Evolutionary conservation across 371 early-diverging fungal genomes (phyloP).

Genomic region (Mucor racemosus): DNA sequence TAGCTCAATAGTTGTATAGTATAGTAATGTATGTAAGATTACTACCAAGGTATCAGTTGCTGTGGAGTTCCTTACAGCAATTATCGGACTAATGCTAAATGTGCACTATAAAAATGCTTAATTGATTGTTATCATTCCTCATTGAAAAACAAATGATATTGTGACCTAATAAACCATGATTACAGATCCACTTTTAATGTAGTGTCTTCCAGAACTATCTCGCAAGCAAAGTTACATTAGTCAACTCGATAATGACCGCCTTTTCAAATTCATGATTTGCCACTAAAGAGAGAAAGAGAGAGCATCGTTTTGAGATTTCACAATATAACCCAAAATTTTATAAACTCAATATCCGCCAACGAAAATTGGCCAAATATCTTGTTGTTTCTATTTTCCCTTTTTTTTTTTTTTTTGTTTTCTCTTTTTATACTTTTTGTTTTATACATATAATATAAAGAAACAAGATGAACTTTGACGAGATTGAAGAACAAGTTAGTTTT

Average conservation of each 20-base stretch:
- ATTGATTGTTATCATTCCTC: slow-evolving; percentile 5
- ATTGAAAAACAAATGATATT: background rate
- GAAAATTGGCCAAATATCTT: slow-evolving; percentile 5
- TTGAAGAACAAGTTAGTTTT: slow-evolving; percentile 72
- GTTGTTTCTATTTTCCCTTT: background rate
- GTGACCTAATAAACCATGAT: background rate
- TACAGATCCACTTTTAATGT: background rate
- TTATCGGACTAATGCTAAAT: too few relatives aligned
- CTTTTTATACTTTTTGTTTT: background rate
- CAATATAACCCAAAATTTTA: background rate
- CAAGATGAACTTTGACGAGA: slow-evolving; percentile 85
- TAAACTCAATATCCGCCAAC: slow-evolving; percentile 7
- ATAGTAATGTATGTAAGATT: too few relatives aligned
- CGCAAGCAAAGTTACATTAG: too few relatives aligned
- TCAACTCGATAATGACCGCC: too few relatives aligned
- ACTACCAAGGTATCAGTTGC: too few relatives aligned
- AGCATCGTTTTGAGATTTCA: too few relatives aligned
- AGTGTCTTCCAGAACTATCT: background rate
- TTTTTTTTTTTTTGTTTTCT: background rate
- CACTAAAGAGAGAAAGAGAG: too few relatives aligned
- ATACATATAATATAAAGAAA: background rate
- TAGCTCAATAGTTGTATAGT: too few relatives aligned
- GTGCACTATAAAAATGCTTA: background rate
- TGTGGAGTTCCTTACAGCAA: too few relatives aligned
- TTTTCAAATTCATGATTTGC: too few relatives aligned